phyloP scores from a whole-genome alignment of 768 basidiomycete species.

The Russula abietina region DNA sequence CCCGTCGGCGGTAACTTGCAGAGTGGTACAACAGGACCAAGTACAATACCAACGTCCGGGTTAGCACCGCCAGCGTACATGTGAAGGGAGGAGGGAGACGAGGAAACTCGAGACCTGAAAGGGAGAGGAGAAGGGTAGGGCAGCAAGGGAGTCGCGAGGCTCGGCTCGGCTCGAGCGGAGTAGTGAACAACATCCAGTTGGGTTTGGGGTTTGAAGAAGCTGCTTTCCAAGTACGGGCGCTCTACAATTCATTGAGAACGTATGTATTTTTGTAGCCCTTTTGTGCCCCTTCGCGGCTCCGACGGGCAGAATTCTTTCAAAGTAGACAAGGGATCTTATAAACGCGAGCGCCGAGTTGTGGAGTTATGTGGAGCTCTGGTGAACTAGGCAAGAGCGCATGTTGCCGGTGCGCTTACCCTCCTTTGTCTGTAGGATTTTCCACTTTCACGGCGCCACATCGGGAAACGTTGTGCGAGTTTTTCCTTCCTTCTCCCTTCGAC shows the following conservation, averaged over 20 bases:
- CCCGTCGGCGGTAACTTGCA: not conserved
- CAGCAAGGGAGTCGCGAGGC: not conserved
- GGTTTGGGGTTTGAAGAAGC: not conserved
- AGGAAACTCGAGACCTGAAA: not conserved
- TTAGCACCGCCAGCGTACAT: not conserved
- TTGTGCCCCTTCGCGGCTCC: not conserved
- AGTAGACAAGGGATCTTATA: not conserved
- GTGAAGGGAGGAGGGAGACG: no score
- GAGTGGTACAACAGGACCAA: no score
- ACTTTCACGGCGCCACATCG: constrained; percentile 7
- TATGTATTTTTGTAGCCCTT: not conserved
- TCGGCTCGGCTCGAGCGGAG: not conserved
- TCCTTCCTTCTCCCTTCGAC: not conserved
- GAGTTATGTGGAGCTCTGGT: constrained; percentile 7
- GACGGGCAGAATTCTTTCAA: not conserved
- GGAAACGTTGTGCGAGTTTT: not conserved
- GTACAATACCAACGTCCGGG: not conserved
- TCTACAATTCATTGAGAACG: not conserved
- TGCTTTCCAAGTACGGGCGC: not conserved
- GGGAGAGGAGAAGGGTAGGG: not conserved
- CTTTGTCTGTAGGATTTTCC: not conserved
- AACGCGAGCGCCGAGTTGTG: not conserved
- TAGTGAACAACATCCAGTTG: not conserved
- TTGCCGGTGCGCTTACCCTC: constrained; percentile 1
- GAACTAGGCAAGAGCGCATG: constrained; percentile 1